Evolutionary conservation across 495 filamentous ascomycete genomes (phyloP).

Genomic region (Hypomontagnella monticulosa): DNA sequence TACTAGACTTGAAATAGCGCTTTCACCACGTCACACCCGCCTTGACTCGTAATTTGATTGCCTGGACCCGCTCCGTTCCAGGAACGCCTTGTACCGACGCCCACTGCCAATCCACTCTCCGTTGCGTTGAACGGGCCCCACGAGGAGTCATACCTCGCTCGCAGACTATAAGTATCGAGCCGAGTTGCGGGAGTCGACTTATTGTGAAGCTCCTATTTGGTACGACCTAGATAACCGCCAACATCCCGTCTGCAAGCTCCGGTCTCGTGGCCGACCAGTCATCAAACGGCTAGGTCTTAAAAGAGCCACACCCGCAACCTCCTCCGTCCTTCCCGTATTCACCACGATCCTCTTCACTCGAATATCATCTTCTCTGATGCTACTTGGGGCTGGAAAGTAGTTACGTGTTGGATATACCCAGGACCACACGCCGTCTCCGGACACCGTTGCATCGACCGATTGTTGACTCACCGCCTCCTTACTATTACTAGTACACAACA

Average conservation of each 20-base stretch:
- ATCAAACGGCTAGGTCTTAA: slow-evolving; percentile 36
- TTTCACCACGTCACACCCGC: slow-evolving; percentile 54
- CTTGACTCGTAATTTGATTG: slow-evolving; percentile 34
- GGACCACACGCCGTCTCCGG: slow-evolving; percentile 43
- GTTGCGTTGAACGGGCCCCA: slow-evolving; percentile 34
- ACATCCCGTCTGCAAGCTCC: slow-evolving; percentile 33
- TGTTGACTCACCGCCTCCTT: slow-evolving; percentile 36
- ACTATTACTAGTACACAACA: slow-evolving; percentile 22
- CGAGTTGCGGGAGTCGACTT: slow-evolving; percentile 35
- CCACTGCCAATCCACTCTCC: slow-evolving; percentile 26
- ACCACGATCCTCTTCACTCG: slow-evolving; percentile 40
- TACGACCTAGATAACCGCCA: slow-evolving; percentile 30
- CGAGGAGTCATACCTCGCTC: slow-evolving; percentile 41
- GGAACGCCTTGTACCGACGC: slow-evolving; percentile 37
- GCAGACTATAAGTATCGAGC: slow-evolving; percentile 31
- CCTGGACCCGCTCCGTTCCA: slow-evolving; percentile 38
- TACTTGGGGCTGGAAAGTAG: slow-evolving; percentile 26
- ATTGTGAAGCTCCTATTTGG: slow-evolving; percentile 21
- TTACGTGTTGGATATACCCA: slow-evolving; percentile 20
- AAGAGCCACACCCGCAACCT: slow-evolving; percentile 30
- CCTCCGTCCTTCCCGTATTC: slow-evolving; percentile 45
- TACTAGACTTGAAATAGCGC: slow-evolving; percentile 56
- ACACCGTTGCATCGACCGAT: slow-evolving; percentile 42
- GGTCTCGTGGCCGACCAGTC: slow-evolving; percentile 42
- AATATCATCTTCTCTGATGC: slow-evolving; percentile 29